Conservation (phyloP, 2,329 filamentous ascomycete genomes). For the Onygenales sp. region DNA sequence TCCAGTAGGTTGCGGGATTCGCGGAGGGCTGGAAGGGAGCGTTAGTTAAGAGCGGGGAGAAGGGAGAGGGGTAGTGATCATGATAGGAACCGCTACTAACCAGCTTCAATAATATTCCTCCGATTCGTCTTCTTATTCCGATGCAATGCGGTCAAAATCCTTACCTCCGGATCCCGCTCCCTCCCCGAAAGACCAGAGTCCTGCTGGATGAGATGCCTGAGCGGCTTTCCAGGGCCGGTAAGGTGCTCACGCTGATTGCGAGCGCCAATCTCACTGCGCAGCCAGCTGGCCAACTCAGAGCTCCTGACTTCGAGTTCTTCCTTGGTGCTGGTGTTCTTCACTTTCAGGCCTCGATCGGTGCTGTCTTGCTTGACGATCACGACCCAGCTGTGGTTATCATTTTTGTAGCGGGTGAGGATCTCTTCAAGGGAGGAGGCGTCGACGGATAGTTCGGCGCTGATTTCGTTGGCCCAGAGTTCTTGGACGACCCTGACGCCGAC, state of each 20-base stretch:
- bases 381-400: constrained; percentile 78
- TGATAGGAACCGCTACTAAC: constrained; percentile 33
- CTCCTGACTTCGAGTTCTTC: constrained; percentile 72
- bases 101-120: constrained; percentile 74
- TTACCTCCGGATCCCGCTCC: constrained; percentile 61
- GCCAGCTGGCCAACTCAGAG: constrained; percentile 65
- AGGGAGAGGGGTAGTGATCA: not conserved
- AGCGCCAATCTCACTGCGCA: constrained; percentile 73
- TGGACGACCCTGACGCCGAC: constrained; percentile 68
- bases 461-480: constrained; percentile 70
- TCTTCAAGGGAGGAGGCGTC: constrained; percentile 74
- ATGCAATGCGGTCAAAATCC: constrained; percentile 73
- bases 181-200: constrained; percentile 22
- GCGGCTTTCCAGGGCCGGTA: constrained; percentile 34
- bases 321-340: constrained; percentile 67
- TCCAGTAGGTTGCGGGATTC: constrained; percentile 54
- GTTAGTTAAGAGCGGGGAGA: constrained; percentile 8
- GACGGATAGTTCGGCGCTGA: constrained; percentile 78
- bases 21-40: constrained; percentile 35
- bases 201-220: constrained; percentile 31
- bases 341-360: constrained; percentile 54
- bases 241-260: constrained; percentile 53
- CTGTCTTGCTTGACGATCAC: constrained; percentile 69
- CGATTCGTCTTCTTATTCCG: constrained; percentile 88
- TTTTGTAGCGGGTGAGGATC: constrained; percentile 53